Percentiles rank a stretch among this genome's conserved stretches.
Conservation (phyloP, 1,284 basidiomycete genomes). For the Fistulina hepatica region DNA sequence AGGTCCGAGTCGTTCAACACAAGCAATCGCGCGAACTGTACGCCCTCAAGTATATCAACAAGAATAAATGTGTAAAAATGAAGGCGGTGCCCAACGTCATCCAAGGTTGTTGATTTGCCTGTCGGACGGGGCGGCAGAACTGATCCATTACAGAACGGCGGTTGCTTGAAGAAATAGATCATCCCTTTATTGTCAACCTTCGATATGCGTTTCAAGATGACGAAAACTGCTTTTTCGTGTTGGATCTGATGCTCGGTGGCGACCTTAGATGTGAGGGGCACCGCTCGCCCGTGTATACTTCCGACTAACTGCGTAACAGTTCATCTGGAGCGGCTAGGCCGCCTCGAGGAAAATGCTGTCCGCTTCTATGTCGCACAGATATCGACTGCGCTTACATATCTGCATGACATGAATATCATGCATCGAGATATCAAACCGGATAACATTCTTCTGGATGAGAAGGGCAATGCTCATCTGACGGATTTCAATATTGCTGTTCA, state of each 20-base stretch:
- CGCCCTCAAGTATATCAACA: slow-evolving; percentile 99
- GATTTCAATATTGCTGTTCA: slow-evolving; percentile 99
- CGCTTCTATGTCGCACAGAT: slow-evolving; percentile 88
- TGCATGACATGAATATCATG: slow-evolving; percentile 90
- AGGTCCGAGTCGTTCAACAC: slow-evolving; percentile 98
- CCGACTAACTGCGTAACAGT: slow-evolving; percentile 39
- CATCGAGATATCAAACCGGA: slow-evolving; percentile 97
- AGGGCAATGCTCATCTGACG: slow-evolving; percentile 92
- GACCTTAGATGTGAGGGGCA: slow-evolving; percentile 82
- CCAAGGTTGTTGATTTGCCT: no score
- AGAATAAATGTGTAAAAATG: slow-evolving; percentile 95
- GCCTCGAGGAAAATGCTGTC: slow-evolving; percentile 76
- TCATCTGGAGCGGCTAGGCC: slow-evolving; percentile 84
- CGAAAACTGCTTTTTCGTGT: slow-evolving; percentile 97
- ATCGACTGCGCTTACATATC: slow-evolving; percentile 79
- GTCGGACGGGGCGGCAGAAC: no score
- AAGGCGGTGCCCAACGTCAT: slow-evolving; percentile 95
- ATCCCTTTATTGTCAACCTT: slow-evolving; percentile 93
- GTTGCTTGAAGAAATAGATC: slow-evolving; percentile 92
- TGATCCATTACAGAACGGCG: slow-evolving; percentile 77
- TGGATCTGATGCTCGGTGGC: slow-evolving; percentile 97
- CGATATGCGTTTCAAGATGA: slow-evolving; percentile 99
- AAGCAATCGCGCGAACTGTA: slow-evolving; percentile 93
- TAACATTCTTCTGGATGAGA: slow-evolving; percentile 93
- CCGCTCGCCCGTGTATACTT: slow-evolving; percentile 11